phyloP scores from a whole-genome alignment of 2,329 filamentous ascomycete species.

The Colletotrichum acutatum region DNA sequence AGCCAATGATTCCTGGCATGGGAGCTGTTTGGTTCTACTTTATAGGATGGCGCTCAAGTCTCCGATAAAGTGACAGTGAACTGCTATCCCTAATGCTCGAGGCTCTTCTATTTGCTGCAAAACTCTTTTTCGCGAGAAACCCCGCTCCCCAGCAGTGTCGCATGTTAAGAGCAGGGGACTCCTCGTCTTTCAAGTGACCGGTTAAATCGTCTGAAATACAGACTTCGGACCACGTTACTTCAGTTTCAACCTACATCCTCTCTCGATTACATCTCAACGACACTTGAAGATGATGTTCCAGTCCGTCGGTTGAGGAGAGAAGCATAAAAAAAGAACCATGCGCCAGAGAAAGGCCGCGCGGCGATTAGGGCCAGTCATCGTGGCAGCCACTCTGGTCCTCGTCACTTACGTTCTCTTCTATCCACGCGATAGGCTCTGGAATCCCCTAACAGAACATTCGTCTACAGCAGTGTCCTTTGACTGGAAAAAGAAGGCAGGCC shows the following conservation, averaged over 20 bases:
- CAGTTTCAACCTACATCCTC: neutral
- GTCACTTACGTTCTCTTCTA: slow-evolving; percentile 3
- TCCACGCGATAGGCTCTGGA: neutral
- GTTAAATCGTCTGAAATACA: neutral
- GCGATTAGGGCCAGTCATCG: slow-evolving; percentile 11
- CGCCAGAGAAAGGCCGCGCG: slow-evolving; percentile 9
- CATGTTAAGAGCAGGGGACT: slow-evolving; percentile 15
- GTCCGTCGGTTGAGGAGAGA: neutral
- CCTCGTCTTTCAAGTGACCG: neutral
- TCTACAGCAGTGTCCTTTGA: neutral
- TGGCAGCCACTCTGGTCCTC: neutral
- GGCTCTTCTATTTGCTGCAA: neutral
- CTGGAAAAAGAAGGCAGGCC: neutral
- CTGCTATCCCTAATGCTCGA: neutral
- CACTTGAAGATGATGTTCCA: neutral
- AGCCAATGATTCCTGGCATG: slow-evolving; percentile 14
- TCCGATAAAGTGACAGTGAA: neutral
- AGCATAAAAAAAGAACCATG: neutral
- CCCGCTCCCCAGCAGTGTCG: slow-evolving; percentile 4
- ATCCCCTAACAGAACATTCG: neutral
- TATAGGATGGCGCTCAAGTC: neutral
- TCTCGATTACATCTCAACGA: neutral
- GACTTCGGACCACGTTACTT: neutral
- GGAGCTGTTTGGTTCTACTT: slow-evolving; percentile 3
- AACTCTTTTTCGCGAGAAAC: neutral